These are phyloP conservation scores for Talaromyces sp. DNA, from an alignment of 2,329 filamentous ascomycete genomes.

Conservation along the genomic window DNA sequence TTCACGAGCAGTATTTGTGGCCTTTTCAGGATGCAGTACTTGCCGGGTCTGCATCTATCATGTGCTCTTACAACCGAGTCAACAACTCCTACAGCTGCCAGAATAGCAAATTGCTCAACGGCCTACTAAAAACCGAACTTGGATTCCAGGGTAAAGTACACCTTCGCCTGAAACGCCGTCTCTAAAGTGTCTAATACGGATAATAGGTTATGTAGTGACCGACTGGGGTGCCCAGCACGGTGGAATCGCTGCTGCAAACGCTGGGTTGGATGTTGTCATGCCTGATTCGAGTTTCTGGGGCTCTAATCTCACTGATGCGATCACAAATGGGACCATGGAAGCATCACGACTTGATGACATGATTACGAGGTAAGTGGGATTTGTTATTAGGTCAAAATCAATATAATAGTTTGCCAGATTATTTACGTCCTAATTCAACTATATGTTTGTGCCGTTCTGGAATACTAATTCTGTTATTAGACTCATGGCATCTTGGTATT, in stretches of 20 bases:
- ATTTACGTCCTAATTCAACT: too few species aligned
- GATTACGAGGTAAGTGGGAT: neutral
- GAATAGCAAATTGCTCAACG: slow-evolving; percentile 60
- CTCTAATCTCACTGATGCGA: neutral
- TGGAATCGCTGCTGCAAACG: slow-evolving; percentile 62
- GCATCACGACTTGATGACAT: neutral
- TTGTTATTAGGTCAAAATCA: too few species aligned
- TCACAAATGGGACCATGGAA: neutral
- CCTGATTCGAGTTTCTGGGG: slow-evolving; percentile 47
- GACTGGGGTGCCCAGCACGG: slow-evolving; percentile 62
- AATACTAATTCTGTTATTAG: neutral
- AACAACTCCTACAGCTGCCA: slow-evolving; percentile 59
- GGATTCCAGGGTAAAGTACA: slow-evolving; percentile 56
- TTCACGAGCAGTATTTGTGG: slow-evolving; percentile 61
- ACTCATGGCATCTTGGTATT: neutral
- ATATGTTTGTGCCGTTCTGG: neutral
- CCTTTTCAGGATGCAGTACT: slow-evolving; percentile 57
- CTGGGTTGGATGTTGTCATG: slow-evolving; percentile 80
- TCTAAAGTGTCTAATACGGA: neutral
- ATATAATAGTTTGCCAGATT: too few species aligned
- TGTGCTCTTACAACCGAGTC: slow-evolving; percentile 29
- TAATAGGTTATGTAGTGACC: slow-evolving; percentile 45
- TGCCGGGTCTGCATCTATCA: slow-evolving; percentile 8
- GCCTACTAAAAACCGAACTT: slow-evolving; percentile 62
- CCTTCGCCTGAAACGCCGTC: neutral